Conservation (phyloP, 805 yeast species). For the Suhomyces xylopsoci region DNA sequence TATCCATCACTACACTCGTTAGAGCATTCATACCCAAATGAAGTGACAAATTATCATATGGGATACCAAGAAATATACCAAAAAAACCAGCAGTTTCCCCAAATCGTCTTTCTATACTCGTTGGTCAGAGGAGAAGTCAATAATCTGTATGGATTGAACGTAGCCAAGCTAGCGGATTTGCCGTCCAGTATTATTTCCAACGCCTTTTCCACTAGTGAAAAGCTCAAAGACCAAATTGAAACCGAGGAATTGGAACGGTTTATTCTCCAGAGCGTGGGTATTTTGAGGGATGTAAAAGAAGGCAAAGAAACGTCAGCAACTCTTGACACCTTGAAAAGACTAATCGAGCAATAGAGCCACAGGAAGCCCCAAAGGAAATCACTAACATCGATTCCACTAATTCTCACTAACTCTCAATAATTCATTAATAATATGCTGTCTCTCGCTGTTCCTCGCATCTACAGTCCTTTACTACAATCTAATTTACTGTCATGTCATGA, state of each 20-base stretch:
- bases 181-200: slow-evolving; percentile 42
- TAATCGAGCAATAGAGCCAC: not conserved
- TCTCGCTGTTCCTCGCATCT: too few relatives aligned
- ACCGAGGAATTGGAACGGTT: slow-evolving; percentile 5
- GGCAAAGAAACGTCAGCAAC: not conserved
- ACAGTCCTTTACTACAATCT: too few relatives aligned
- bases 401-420: too few relatives aligned
- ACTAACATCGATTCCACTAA: too few relatives aligned
- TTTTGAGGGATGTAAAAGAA: not conserved
- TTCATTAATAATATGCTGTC: too few relatives aligned
- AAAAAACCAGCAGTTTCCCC: slow-evolving; percentile 31
- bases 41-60: slow-evolving; percentile 67
- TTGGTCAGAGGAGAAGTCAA: slow-evolving; percentile 38
- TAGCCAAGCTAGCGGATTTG: slow-evolving; percentile 72
- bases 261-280: not conserved
- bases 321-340: not conserved
- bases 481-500: too few relatives aligned
- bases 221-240: slow-evolving; percentile 27
- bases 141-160: slow-evolving; percentile 80
- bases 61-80: slow-evolving; percentile 50
- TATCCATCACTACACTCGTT: slow-evolving; percentile 63
- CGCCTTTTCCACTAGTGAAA: slow-evolving; percentile 42
- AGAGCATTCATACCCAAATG: slow-evolving; percentile 34
- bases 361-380: too few relatives aligned
- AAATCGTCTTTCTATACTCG: slow-evolving; percentile 38